Evolutionary conservation across 208 protist species (phyloP), one percentile per base, ranked within the genome.

Genomic region (Trypanosoma rangeli): DNA sequence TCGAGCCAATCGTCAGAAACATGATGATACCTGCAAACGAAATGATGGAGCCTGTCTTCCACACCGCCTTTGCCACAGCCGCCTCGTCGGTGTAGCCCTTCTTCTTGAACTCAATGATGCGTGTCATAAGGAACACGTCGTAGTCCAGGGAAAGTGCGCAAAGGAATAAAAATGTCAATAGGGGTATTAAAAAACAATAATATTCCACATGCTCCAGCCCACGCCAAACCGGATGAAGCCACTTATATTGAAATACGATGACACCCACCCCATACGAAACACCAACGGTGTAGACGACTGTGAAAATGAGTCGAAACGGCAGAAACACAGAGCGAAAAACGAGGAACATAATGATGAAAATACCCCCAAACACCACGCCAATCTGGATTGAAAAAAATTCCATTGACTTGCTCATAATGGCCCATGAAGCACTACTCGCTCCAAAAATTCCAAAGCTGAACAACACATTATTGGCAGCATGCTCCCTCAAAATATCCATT

Each of bases 101-200:
- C 42, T 53, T 35, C 29, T 71, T 67, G 58, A 72, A 78, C 56
- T 83, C 78, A 44, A 68, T 29, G 8, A 83, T 68, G 5, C 74
- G 62, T 15, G 76, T 75, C 52, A 73, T 60, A 42, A 83, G 75
- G 69, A 83, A 81, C 13, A 83, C 59, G 54, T 80, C 79, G 53
- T 84, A 84, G 63, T 84, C 79, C 28, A 84, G 35, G 26, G 69
- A 37, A 49, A 81, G 58, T 10, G 71, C 70, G 33, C 54, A 62
- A 50, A 74, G 63, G n/a, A 81, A 29, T n/a, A 70, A 35, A 49
- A 81, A 74, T 31, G 71, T 13, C 26, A 81, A 69, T 49, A 76
- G 53, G 12, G 76, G 76, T 15, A 81, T 57, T 18, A 74, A 60
- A 60, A 58, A 81, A 22, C 29, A 66, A 48, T 64, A 80, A 42